Percentiles rank a stretch among this genome's conserved stretches.
Evolutionary conservation across 176 grass and related monocot species (phyloP).

Genomic region (Stipa capillata): DNA sequence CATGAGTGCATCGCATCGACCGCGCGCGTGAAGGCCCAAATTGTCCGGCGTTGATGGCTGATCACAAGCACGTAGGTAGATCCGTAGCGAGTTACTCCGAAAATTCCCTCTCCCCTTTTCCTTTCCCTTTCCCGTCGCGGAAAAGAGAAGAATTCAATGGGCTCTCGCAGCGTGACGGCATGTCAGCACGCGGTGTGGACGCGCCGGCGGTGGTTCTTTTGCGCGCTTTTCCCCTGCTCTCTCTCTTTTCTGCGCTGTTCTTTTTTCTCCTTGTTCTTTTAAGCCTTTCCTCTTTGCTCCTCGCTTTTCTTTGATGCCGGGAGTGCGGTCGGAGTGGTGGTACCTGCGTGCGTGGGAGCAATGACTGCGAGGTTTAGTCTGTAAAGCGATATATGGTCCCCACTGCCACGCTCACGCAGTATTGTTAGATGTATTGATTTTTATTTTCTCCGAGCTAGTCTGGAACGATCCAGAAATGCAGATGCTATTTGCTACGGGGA

Average conservation of each 20-base stretch:
- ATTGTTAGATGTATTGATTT: neutral
- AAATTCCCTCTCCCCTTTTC: too few relatives aligned
- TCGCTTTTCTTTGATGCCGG: neutral
- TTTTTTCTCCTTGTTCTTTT: neutral
- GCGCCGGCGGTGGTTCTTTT: slow-evolving; percentile 10
- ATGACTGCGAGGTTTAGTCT: slow-evolving; percentile 27
- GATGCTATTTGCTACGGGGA: neutral
- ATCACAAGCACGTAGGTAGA: neutral
- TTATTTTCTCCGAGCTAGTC: neutral
- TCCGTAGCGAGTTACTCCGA: neutral
- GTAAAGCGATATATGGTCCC: slow-evolving; percentile 23
- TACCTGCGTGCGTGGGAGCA: too few relatives aligned
- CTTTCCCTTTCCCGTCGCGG: neutral
- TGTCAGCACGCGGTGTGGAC: neutral
- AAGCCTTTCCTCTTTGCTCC: neutral
- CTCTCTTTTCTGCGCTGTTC: neutral
- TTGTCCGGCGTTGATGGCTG: slow-evolving; percentile 9
- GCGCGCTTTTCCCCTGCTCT: slow-evolving; percentile 7
- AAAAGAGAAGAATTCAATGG: neutral
- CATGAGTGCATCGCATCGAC: too few relatives aligned
- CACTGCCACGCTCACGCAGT: neutral
- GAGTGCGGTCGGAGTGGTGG: neutral
- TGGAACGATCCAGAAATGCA: neutral
- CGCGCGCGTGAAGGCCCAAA: too few relatives aligned
- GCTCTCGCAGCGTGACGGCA: too few relatives aligned